Base-by-base conservation (phyloP, 805 yeast genomes). In the Candida railenensis region DNA sequence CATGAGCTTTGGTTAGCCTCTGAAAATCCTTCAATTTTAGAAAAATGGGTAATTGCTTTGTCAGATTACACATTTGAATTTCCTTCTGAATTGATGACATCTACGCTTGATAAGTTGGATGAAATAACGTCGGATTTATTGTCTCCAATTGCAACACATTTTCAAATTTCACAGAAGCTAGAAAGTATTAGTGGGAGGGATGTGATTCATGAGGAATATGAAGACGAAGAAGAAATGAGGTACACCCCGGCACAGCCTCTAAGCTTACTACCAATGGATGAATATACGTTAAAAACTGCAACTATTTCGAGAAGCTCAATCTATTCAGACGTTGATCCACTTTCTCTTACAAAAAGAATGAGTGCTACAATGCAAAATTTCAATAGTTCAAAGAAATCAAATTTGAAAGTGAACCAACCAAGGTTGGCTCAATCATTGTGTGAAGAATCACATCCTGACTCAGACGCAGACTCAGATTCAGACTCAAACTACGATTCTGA, bases 31-130 rank as follows among this genome's bases (percentile, higher is more conserved):
- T 54, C 65, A n/a, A 60, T 72, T 3, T 57, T 72, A 22, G 76
- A 73, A 48, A 72, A 73, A 48, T 73, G 77, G 77, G 74, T 65
- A 3, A 69, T 69, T 19, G 74, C 71, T 1, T 51, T 68, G 9
- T 66, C 73, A 2, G 77, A 73, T 46, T 46, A 48, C 7, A 46
- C 45, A 25, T 60, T 63, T 45, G 36, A 44, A 3, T 65, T 73
- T 34, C 77, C 77, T 0, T 49, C 55, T 2, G 71, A 66, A 19
- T 51, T 68, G 16, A 44, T 72, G 11, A 66, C 76, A 0, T 67
- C 74, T 1, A 68, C 74, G 1, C 54, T 50, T 37, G 16, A 7
- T 9, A 15, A 45, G 16, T 32, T 36, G 15, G 33, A 25, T 25
- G 30, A 11, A 5, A 25, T 5, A 25, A 44, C 30, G 32, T 34